Percentiles rank a stretch among this genome's conserved stretches.
Conservation (phyloP, 169 alveolate species). For the Plasmodium reichenowi region DNA sequence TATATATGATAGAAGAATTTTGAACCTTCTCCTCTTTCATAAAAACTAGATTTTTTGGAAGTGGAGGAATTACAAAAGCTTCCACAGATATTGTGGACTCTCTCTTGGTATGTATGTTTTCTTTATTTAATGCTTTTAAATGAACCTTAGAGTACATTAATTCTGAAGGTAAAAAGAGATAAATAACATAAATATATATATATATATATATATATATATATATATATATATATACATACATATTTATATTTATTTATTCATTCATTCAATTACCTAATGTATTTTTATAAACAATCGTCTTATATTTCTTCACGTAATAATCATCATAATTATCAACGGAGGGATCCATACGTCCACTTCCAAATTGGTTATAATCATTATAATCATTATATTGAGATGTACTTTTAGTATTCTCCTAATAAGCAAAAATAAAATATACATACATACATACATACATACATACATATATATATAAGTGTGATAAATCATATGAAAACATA, state of each 20-base stretch:
- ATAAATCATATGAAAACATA: neutral
- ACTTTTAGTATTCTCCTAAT: constrained; percentile 69
- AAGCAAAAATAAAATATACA: constrained; percentile 5
- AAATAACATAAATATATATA: neutral
- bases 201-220: neutral
- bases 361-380: constrained; percentile 22
- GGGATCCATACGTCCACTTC: neutral
- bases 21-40: constrained; percentile 77
- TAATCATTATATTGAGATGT: constrained; percentile 47
- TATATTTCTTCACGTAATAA: constrained; percentile 38
- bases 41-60: constrained; percentile 81
- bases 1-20: constrained; percentile 77
- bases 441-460: neutral
- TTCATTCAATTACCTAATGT: constrained; percentile 46
- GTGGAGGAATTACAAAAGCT: constrained; percentile 85
- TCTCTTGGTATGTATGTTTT: constrained; percentile 48
- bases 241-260: neutral
- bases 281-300: constrained; percentile 69
- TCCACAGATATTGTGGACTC: constrained; percentile 83
- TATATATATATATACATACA: neutral
- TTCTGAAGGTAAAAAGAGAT: constrained; percentile 7
- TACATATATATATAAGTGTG: constrained; percentile 12
- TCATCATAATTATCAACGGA: constrained; percentile 60
- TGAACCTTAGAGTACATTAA: constrained; percentile 67
- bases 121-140: constrained; percentile 62